Conservation (phyloP, 257 asterid genomes). For the Pogostemon cablin region DNA sequence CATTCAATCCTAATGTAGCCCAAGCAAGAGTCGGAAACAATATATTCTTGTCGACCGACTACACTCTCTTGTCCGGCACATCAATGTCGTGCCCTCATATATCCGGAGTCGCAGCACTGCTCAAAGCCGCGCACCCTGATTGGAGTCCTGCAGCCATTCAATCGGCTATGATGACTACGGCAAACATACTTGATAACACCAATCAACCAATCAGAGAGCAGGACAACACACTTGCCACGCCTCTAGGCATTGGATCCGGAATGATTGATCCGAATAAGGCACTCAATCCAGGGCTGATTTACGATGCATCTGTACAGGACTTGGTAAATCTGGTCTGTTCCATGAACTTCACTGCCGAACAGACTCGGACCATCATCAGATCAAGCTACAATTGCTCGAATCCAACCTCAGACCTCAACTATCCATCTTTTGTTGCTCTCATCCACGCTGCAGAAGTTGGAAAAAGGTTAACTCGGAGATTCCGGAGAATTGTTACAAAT, state of each 20-base stretch:
- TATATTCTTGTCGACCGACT: constrained; percentile 31
- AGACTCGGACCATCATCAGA: constrained; percentile 38
- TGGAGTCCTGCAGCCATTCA: constrained; percentile 53
- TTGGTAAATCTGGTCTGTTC: constrained; percentile 46
- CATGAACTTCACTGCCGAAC: constrained; percentile 45
- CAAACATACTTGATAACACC: constrained; percentile 42
- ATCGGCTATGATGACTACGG: constrained; percentile 56
- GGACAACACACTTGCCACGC: constrained; percentile 13
- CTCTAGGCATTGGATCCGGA: constrained; percentile 47
- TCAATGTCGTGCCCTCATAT: constrained; percentile 56
- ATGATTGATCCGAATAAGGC: constrained; percentile 48
- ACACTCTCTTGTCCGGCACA: constrained; percentile 41
- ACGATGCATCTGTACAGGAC: constrained; percentile 38
- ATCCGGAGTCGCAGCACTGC: constrained; percentile 43
- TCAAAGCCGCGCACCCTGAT: constrained; percentile 48
- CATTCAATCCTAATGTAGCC: constrained; percentile 20
- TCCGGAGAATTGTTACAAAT: constrained; percentile 43
- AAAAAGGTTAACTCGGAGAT: constrained; percentile 22
- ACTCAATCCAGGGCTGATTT: constrained; percentile 48
- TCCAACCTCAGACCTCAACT: constrained; percentile 45
- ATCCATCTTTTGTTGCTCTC: constrained; percentile 46
- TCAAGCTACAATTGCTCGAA: constrained; percentile 45
- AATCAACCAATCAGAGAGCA: constrained; percentile 38
- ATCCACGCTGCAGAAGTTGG: constrained; percentile 6
- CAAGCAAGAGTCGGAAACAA: constrained; percentile 31